Conservation (phyloP, 2,329 filamentous ascomycete genomes). For the Colletotrichum echinochloae region DNA sequence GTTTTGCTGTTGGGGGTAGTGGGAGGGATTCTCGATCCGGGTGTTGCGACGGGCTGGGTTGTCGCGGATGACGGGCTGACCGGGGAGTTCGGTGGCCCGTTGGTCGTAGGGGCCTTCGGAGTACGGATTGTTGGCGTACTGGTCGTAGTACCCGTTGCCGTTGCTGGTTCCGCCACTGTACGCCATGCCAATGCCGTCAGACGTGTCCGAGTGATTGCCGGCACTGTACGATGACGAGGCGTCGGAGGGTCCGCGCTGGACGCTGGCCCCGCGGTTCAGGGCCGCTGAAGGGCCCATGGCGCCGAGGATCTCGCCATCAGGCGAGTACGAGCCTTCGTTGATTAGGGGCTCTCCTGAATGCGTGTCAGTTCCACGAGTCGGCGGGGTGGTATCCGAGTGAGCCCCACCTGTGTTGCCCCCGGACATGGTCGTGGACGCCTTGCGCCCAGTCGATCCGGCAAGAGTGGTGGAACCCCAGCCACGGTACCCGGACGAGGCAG, state of each 20-base stretch:
- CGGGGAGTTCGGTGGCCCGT: constrained; percentile 57
- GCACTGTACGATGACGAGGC: constrained; percentile 96
- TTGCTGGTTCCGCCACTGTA: constrained; percentile 50
- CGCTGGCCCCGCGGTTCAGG: constrained; percentile 74
- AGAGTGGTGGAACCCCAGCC: constrained; percentile 89
- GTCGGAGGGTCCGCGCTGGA: constrained; percentile 92
- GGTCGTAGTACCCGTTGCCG: constrained; percentile 66
- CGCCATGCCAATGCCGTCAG: constrained; percentile 62
- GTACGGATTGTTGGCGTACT: constrained; percentile 71
- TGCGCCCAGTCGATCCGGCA: constrained; percentile 77
- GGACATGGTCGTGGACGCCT: constrained; percentile 90
- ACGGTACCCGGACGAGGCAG: constrained; percentile 79
- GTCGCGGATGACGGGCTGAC: constrained; percentile 89
- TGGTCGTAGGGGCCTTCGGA: constrained; percentile 56
- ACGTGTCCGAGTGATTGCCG: constrained; percentile 78
- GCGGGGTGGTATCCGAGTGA: constrained; percentile 81
- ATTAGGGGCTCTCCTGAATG: constrained; percentile 76
- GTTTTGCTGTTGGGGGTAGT: constrained; percentile 92
- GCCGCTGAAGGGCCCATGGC: constrained; percentile 80
- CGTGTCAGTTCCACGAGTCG: constrained; percentile 76
- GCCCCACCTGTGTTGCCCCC: constrained; percentile 74
- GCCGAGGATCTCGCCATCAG: constrained; percentile 86
- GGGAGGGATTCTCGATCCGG: constrained; percentile 89
- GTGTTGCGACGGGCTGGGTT: constrained; percentile 94
- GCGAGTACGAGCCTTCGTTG: constrained; percentile 63